Conservation (phyloP, 495 filamentous ascomycete genomes). For the Rhizodiscina lignyota region DNA sequence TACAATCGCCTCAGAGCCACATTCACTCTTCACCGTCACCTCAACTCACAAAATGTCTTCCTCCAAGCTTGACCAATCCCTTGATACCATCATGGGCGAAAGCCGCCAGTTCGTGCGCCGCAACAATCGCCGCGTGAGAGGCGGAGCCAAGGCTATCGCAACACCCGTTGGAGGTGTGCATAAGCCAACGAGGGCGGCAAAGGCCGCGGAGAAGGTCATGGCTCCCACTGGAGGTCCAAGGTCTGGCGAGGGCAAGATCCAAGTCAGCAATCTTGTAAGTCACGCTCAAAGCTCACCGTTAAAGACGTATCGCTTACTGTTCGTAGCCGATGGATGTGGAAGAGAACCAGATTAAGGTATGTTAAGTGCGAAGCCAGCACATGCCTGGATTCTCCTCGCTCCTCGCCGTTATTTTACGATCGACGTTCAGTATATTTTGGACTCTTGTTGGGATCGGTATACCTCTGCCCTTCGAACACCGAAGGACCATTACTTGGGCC, state of each 20-base stretch:
- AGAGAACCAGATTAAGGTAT: slow-evolving; percentile 98
- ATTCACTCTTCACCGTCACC: no score
- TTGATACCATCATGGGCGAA: slow-evolving; percentile 86
- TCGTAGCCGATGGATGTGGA: slow-evolving; percentile 79
- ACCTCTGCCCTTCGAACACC: no score
- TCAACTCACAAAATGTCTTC: slow-evolving; percentile 75
- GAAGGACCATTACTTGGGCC: no score
- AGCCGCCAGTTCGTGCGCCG: slow-evolving; percentile 39
- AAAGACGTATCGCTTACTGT: slow-evolving; percentile 32
- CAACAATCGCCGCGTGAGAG: slow-evolving; percentile 32
- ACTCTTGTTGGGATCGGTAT: no score
- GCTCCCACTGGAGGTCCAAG: slow-evolving; percentile 43
- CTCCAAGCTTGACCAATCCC: slow-evolving; percentile 83
- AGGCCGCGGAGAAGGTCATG: slow-evolving; percentile 41
- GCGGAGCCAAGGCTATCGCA: slow-evolving; percentile 30
- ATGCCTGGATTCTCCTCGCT: slow-evolving; percentile 35
- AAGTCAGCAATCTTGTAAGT: slow-evolving; percentile 92
- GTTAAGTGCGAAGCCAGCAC: slow-evolving; percentile 52
- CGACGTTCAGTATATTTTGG: no score
- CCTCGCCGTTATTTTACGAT: no score
- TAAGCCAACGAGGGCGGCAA: slow-evolving; percentile 54
- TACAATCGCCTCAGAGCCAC: no score
- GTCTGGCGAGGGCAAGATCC: slow-evolving; percentile 73
- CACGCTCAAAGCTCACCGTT: no score
- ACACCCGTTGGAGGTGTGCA: slow-evolving; percentile 75